These are phyloP conservation scores for Metarhizium anisopliae DNA, from an alignment of 2,329 filamentous ascomycete species.

Conservation along the genomic window DNA sequence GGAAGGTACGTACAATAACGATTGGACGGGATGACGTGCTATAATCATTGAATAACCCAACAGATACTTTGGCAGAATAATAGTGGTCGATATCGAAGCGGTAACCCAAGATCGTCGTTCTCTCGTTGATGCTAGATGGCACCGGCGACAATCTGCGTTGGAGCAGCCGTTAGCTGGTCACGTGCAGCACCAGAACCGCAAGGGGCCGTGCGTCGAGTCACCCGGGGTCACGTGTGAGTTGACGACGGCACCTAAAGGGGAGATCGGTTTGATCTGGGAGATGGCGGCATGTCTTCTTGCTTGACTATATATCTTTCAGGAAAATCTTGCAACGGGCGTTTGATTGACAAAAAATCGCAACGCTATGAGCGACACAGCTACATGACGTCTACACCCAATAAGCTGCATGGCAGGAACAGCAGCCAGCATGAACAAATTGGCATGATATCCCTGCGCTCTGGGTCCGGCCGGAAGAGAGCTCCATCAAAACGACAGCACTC, in stretches of 20 bases:
- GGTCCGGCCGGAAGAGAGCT: background rate
- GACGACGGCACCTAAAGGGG: no score
- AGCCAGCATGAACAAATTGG: background rate
- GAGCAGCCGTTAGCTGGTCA: background rate
- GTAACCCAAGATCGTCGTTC: constrained; percentile 9
- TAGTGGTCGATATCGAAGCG: constrained; percentile 25
- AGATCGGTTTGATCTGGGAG: no score
- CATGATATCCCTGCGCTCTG: background rate
- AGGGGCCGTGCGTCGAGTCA: background rate
- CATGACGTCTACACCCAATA: background rate
- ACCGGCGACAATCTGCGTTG: constrained; percentile 10
- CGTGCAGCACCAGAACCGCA: background rate
- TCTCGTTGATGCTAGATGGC: constrained; percentile 6
- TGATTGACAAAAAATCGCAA: background rate
- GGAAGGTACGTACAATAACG: constrained; percentile 21
- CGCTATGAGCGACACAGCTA: background rate
- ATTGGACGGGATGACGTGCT: constrained; percentile 21
- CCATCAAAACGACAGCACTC: background rate
- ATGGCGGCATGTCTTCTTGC: no score
- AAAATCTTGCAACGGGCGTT: background rate
- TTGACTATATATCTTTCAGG: background rate
- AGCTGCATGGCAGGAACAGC: background rate
- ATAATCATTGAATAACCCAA: constrained; percentile 28
- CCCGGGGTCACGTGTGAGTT: background rate
- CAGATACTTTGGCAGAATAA: constrained; percentile 30